These are phyloP conservation scores for Mimosa pudica DNA, from an alignment of 306 rosid genomes.

Conservation along the genomic window DNA sequence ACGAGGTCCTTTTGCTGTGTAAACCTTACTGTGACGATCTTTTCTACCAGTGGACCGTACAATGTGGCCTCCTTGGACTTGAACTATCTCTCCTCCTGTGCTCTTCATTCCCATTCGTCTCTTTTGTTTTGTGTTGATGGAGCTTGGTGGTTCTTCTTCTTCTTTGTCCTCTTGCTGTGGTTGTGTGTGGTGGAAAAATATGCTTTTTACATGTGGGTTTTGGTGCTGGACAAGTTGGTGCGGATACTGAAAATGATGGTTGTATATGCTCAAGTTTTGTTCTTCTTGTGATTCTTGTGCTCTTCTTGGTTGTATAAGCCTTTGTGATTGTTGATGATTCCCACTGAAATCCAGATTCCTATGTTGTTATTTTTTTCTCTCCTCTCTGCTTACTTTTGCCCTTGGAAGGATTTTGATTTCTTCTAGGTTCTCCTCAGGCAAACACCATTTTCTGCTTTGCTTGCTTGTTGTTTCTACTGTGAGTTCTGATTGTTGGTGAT, in stretches of 20 bases:
- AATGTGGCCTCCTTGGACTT: constrained; percentile 93
- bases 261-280: constrained; percentile 34
- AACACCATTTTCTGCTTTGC: constrained; percentile 20
- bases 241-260: constrained; percentile 27
- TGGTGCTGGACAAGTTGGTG: constrained; percentile 43
- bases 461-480: constrained; percentile 29
- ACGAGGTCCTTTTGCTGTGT: constrained; percentile 80
- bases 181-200: constrained; percentile 28
- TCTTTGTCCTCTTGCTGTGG: neutral
- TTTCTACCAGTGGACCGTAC: constrained; percentile 78
- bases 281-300: constrained; percentile 36
- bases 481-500: constrained; percentile 41
- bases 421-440: constrained; percentile 29
- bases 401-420: constrained; percentile 31
- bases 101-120: constrained; percentile 74
- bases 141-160: neutral
- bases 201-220: constrained; percentile 31
- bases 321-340: constrained; percentile 34
- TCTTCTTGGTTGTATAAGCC: constrained; percentile 19
- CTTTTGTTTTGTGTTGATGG: neutral
- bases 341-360: constrained; percentile 54
- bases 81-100: constrained; percentile 76
- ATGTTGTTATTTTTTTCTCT: neutral
- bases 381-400: constrained; percentile 9
- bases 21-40: constrained; percentile 81